Percentiles rank a stretch among this genome's conserved stretches.
phyloP scores from a whole-genome alignment of 2,329 filamentous ascomycete genomes.

The Pseudogymnoascus sp. region DNA sequence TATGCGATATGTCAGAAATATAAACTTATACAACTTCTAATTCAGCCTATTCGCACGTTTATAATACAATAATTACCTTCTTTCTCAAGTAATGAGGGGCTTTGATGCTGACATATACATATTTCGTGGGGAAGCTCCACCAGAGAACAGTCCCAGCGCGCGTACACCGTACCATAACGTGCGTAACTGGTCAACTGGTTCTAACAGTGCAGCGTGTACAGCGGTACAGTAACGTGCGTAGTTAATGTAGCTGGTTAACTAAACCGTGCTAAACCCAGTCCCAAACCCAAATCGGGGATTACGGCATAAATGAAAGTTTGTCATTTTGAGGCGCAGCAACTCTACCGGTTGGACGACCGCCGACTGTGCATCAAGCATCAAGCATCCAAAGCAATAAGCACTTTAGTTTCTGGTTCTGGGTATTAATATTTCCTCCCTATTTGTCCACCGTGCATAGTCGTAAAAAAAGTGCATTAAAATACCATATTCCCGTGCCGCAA shows the following conservation, averaged over 20 bases:
- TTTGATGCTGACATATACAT: conserved; percentile 3
- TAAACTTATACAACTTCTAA: background rate
- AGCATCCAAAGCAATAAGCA: background rate
- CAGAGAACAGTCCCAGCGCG: background rate
- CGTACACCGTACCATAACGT: too few relatives aligned
- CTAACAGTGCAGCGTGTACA: too few relatives aligned
- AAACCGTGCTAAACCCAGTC: background rate
- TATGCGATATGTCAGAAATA: background rate
- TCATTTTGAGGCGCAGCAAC: conserved; percentile 1
- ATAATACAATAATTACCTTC: background rate
- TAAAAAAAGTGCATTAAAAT: background rate
- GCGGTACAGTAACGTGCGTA: too few relatives aligned
- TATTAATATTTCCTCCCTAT: conserved; percentile 1
- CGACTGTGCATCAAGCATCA: background rate
- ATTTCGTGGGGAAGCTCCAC: conserved; percentile 1
- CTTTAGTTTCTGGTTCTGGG: background rate
- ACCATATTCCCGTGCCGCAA: background rate
- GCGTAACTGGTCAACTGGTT: too few relatives aligned
- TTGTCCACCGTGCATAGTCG: background rate
- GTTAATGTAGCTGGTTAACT: background rate
- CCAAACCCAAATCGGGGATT: background rate
- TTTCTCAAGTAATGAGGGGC: background rate
- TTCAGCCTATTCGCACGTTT: background rate
- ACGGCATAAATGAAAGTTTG: background rate
- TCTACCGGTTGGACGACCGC: background rate